Base-by-base conservation (phyloP, 2,329 filamentous ascomycete species). In the Lasiodiplodia sp. region DNA sequence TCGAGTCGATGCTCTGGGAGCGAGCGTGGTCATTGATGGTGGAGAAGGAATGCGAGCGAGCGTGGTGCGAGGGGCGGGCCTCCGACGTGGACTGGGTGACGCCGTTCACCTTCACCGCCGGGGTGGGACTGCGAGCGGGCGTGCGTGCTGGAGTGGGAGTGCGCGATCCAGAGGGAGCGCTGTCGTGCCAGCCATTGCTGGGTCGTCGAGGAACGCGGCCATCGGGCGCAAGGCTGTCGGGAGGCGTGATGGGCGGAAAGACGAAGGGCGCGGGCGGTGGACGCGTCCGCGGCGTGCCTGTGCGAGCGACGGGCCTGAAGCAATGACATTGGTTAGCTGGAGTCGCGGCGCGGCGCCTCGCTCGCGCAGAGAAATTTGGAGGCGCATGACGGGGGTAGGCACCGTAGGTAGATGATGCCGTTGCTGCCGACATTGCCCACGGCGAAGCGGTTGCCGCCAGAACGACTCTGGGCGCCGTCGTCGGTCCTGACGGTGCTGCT, bases 1-100 rank as follows among this genome's bases (percentile, higher is more conserved):
- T 91, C 3, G 85, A 84, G 69, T 91, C 89, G 23, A 85, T 83
- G 72, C 85, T 85, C 71, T 83, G 84, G 65, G 81, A 75, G 55
- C 73, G 72, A 31, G 81, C 79, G 69, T 86, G 85, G 71, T 94
- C 92, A 58, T 90, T 91, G 67, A 91, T 82, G 6, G 91, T 94
- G 40, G 92, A 94, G 75, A 94, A 92, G 0, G 93, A 96, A 73
- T 91, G 84, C 23, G 92, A 89, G 72, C 91, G 88, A 37, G 71
- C 70, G 73, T 80, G 78, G 71, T 28, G 74, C 73, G 38, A 73
- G 56, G 65, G 71, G 71, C 55, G 58, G 69, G 70, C 47, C 51
- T 71, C 64, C 57, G 72, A 70, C 7, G 71, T 72, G 47, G 70
- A 70, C 63, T 71, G 69, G 34, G 65, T 65, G 63, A 51, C 37